Evolutionary conservation across 805 yeast genomes (phyloP), one percentile per base, ranked within the genome.

Genomic region (Saturnispora galanensis): DNA sequence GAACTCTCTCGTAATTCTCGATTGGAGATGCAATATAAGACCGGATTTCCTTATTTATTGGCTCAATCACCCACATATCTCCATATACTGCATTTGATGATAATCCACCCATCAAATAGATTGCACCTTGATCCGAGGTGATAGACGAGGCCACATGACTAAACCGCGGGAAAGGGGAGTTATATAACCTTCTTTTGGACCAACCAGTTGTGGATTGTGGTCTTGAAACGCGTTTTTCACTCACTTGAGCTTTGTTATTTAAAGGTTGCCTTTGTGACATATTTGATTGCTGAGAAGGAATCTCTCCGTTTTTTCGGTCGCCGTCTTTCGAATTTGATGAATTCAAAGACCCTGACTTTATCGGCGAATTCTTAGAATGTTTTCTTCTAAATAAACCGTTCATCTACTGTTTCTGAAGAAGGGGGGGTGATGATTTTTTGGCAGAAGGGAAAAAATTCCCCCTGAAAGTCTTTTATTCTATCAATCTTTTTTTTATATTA

Each of bases 91-190:
- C 81, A 45, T 86, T 85, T 44, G 89, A 96, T 57, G 89, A 82
- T 40, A 93, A 69, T 8, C 99, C 99, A 35, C 99, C 98, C 86
- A 93, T 89, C 17, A 93, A 72, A 59, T 77, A 87, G 16, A 88
- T 67, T 48, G 87, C 93, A 44, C 86, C 86, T 45, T 81, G 81
- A 29, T 86, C 88, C 11, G 93, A 79, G 5, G 87, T 74, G 18
- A 78, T 66, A 18, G 82, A 67, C 2, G 95, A 84, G 0, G 93
- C 81, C 1, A 94, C 86, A 63, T 90, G 97, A 54, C 97, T 81
- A 60, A 87, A 88, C 37, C 98, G 76, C 3, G 99, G 97, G 58
- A 90, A 88, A 1, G 97, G 98, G 2, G 93, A 84, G 51, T 78
- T 74, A 47, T 67, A 67, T 12, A 84, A 64, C 55, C 78, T 79